These are phyloP conservation scores for Mallotus japonicus DNA, from an alignment of 441 rosid species.

Conservation along the genomic window DNA sequence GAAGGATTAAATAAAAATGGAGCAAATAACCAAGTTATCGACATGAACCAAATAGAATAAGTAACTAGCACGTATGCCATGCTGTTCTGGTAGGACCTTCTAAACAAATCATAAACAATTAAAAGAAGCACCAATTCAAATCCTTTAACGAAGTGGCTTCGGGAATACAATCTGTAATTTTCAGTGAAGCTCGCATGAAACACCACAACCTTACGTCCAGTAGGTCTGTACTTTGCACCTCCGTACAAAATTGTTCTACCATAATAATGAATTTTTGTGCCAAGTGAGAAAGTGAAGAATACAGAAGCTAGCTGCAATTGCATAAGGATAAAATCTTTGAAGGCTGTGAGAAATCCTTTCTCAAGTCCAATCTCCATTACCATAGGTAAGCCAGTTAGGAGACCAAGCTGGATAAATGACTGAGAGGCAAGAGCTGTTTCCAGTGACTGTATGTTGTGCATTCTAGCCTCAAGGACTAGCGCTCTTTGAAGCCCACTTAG, in stretches of 20 bases:
- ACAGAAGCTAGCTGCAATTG: slow-evolving; percentile 95
- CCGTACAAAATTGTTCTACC: slow-evolving; percentile 93
- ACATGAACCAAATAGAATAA: slow-evolving; percentile 97
- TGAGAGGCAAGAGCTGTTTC: slow-evolving; percentile 99
- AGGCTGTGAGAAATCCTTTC: slow-evolving; percentile 87
- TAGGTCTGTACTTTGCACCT: slow-evolving; percentile 92
- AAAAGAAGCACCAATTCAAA: slow-evolving; percentile 77
- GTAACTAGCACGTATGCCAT: slow-evolving; percentile 83
- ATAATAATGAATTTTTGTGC: slow-evolving; percentile 84
- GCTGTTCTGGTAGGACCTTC: slow-evolving; percentile 78
- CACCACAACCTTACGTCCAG: slow-evolving; percentile 95
- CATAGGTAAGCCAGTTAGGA: slow-evolving; percentile 96
- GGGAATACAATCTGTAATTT: slow-evolving; percentile 85
- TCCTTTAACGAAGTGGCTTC: slow-evolving; percentile 94
- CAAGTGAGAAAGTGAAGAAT: slow-evolving; percentile 98
- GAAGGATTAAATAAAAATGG: slow-evolving; percentile 95
- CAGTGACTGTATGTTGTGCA: slow-evolving; percentile 75
- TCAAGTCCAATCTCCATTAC: slow-evolving; percentile 98
- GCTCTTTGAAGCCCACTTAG: slow-evolving; percentile 88
- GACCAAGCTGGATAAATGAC: slow-evolving; percentile 96
- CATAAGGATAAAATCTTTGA: slow-evolving; percentile 95
- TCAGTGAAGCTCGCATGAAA: slow-evolving; percentile 93
- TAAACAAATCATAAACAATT: slow-evolving; percentile 82
- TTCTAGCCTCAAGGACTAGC: slow-evolving; percentile 73
- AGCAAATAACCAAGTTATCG: slow-evolving; percentile 92